Evolutionary conservation across 75 land plant species (phyloP), one percentile per base, ranked within the genome.

Genomic region (Chamaecyparis obtusa): DNA sequence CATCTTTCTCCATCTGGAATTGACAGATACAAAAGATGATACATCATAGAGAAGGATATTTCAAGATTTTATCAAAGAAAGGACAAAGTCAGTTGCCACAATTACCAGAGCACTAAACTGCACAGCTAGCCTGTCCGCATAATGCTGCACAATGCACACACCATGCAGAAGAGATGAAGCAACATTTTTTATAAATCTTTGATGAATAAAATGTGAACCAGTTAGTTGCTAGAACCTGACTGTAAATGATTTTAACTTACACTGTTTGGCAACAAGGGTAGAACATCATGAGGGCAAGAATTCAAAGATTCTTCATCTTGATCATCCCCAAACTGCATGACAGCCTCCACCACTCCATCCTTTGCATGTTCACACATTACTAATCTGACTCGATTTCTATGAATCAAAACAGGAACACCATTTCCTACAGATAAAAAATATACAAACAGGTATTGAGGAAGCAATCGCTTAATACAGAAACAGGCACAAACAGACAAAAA

Each of bases 71-170:
- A 24, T n/a, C 1, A 43, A 88, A 64, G 54, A 11, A 49, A 51
- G 30, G 19, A 43, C 30, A 51, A 49, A 79, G 17, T 49, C 37
- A 90, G n/a, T 83, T 33, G 39, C 21, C 14, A 60, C 74, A 89
- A 93, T 87, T 92, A 98, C 99, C 96, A 97, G 86, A 83, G 89
- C 87, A 87, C 87, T 84, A 56, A 93, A 95, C 84, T 98, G 99
- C 16, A 83, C 90, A 24, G 96, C 99, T 85, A 98, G 94, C 89
- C 92, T 88, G 86, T 98, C 99, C 64, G 99, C 99, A 83, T 74
- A 89, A 86, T 95, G 93, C 99, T 98, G 97, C 81, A 87, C 24
- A 88, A 30, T 69, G 84, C 36, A 74, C 84, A 85, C 84, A 82
- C 35, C 9, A 24, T 27, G 77, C n/a, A 83, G 49, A 56, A 64